Conservation (phyloP, 2,329 filamentous ascomycete species). For the Penicillium sp. region DNA sequence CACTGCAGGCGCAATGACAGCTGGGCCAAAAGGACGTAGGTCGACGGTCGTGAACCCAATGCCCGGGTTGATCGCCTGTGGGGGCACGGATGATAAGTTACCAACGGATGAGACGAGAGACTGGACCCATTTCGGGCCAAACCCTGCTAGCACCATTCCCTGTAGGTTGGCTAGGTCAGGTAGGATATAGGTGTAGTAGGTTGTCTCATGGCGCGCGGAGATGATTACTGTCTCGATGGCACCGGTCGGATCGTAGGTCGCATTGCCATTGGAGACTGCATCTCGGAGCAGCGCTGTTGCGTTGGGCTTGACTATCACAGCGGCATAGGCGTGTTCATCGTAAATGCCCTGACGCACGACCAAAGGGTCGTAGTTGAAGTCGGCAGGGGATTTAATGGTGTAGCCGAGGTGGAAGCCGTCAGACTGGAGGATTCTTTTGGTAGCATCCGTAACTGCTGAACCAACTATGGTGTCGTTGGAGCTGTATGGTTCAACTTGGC, state of each 20-base stretch:
- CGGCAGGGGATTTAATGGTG: slow-evolving; percentile 45
- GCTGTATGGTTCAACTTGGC: slow-evolving; percentile 52
- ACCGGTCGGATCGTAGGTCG: slow-evolving; percentile 59
- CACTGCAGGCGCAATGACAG: slow-evolving; percentile 55
- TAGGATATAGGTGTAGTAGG: slow-evolving; percentile 52
- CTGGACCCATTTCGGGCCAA: slow-evolving; percentile 46
- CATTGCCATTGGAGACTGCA: slow-evolving; percentile 55
- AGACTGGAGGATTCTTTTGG: slow-evolving; percentile 44
- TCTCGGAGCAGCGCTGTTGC: slow-evolving; percentile 57
- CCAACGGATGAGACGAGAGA: slow-evolving; percentile 33
- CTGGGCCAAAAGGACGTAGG: slow-evolving; percentile 58
- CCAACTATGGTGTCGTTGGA: slow-evolving; percentile 55
- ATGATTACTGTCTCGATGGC: slow-evolving; percentile 57
- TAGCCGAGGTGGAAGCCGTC: slow-evolving; percentile 50
- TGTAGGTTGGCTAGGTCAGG: slow-evolving; percentile 52
- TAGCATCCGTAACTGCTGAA: slow-evolving; percentile 50
- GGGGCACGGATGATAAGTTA: slow-evolving; percentile 45
- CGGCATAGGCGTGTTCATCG: slow-evolving; percentile 58
- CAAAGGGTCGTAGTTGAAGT: slow-evolving; percentile 56
- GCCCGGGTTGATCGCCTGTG: slow-evolving; percentile 55
- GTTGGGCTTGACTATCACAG: slow-evolving; percentile 62
- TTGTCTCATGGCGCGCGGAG: slow-evolving; percentile 56
- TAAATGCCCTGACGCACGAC: slow-evolving; percentile 59
- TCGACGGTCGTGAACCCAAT: slow-evolving; percentile 58
- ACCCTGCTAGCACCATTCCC: slow-evolving; percentile 46